Conservation (phyloP, 768 basidiomycete genomes). For the Paxillus rubicundulus region DNA sequence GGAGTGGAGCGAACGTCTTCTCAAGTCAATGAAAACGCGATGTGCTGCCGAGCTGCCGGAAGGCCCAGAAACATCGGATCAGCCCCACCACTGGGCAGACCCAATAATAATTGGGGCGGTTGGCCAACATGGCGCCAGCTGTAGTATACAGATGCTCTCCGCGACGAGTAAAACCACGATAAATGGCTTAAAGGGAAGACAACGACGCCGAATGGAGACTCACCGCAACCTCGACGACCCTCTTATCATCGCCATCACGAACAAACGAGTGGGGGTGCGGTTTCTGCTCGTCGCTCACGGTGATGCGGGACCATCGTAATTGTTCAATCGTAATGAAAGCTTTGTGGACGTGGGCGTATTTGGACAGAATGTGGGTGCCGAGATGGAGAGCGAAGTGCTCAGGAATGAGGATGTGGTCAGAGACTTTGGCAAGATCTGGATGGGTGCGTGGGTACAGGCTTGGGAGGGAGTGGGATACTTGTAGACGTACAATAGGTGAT, state of each 20-base stretch:
- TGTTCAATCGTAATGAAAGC: constrained; percentile 71
- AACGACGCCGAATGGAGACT: constrained; percentile 11
- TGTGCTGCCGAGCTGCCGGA: background rate
- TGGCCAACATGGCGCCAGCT: too few species aligned
- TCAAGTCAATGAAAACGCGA: background rate
- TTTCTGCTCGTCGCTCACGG: constrained; percentile 41
- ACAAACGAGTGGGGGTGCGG: constrained; percentile 80
- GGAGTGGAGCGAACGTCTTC: constrained; percentile 14
- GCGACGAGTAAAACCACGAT: background rate
- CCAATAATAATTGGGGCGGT: background rate
- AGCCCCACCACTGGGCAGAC: background rate
- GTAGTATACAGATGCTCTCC: too few species aligned
- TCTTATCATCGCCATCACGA: constrained; percentile 90
- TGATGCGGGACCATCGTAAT: constrained; percentile 82
- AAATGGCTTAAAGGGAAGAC: background rate
- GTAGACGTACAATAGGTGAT: constrained; percentile 53
- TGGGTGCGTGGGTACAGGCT: background rate
- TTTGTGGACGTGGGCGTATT: constrained; percentile 73
- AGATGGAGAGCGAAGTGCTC: constrained; percentile 88
- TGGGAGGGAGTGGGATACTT: background rate
- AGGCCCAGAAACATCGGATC: background rate
- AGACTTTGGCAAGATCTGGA: constrained; percentile 81
- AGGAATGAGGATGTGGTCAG: constrained; percentile 79
- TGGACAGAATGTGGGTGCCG: constrained; percentile 76
- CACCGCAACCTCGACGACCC: constrained; percentile 59